Conservation (phyloP, 2,329 filamentous ascomycete genomes). For the Gnomoniopsis sp. region DNA sequence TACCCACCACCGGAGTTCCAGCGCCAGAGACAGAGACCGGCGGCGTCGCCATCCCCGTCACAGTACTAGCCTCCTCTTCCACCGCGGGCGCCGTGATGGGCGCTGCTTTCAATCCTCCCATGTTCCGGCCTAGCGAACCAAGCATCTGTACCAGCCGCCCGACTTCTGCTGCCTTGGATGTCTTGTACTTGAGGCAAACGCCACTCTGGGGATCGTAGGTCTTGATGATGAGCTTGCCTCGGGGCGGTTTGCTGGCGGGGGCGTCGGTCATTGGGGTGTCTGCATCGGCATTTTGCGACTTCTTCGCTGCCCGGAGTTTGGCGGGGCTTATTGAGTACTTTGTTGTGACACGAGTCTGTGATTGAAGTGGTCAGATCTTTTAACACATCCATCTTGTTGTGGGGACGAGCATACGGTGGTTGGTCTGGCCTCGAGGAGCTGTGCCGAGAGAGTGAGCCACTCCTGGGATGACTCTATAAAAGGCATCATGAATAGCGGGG, state of each 20-base stretch:
- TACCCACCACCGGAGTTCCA: slow-evolving; percentile 23
- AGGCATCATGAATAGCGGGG: slow-evolving; percentile 59
- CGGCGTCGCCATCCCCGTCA: slow-evolving; percentile 9
- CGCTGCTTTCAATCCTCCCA: slow-evolving; percentile 53
- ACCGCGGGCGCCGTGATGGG: slow-evolving; percentile 20
- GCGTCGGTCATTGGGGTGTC: slow-evolving; percentile 26
- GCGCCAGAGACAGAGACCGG: slow-evolving; percentile 15
- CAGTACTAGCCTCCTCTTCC: slow-evolving; percentile 32
- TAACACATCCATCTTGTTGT: neutral
- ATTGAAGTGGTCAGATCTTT: slow-evolving; percentile 6
- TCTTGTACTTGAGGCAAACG: slow-evolving; percentile 84
- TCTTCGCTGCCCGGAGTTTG: slow-evolving; percentile 26
- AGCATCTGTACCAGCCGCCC: slow-evolving; percentile 74
- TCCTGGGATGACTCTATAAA: slow-evolving; percentile 79
- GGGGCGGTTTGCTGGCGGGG: slow-evolving; percentile 44
- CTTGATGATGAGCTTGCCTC: slow-evolving; percentile 76
- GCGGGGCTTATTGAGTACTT: slow-evolving; percentile 73
- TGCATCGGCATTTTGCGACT: slow-evolving; percentile 19
- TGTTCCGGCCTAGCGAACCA: slow-evolving; percentile 69
- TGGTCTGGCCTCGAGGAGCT: slow-evolving; percentile 83
- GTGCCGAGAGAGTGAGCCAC: slow-evolving; percentile 84
- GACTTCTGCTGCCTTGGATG: slow-evolving; percentile 87
- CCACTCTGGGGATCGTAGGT: slow-evolving; percentile 83
- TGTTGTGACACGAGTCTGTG: slow-evolving; percentile 83
- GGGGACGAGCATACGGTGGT: slow-evolving; percentile 60